Conservation (phyloP, 1,139 yeast genomes). For the Pichia sp. region DNA sequence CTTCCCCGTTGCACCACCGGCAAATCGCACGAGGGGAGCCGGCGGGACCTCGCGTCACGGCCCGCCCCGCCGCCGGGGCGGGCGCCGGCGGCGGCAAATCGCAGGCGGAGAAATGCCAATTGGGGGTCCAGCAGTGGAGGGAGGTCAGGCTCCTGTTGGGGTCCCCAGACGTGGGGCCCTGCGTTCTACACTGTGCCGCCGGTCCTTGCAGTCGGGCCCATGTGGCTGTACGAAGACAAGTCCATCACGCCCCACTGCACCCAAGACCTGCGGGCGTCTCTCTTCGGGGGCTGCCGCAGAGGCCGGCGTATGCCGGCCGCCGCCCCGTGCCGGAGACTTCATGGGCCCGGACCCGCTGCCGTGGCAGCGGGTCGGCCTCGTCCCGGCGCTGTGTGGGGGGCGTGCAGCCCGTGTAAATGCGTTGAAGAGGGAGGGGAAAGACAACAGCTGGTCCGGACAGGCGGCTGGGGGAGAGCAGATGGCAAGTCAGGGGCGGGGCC, state of each 20-base stretch:
- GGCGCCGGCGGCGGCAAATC: neutral
- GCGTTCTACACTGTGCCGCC: slow-evolving; percentile 60
- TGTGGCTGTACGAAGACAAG: slow-evolving; percentile 81
- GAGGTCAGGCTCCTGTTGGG: too few relatives aligned
- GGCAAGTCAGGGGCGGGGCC: neutral
- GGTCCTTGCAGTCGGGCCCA: slow-evolving; percentile 80
- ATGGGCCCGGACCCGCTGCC: slow-evolving; percentile 12
- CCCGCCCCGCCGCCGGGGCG: too few relatives aligned
- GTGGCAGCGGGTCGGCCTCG: slow-evolving; percentile 13
- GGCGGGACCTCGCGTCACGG: too few relatives aligned
- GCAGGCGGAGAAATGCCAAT: neutral
- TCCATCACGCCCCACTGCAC: slow-evolving; percentile 78
- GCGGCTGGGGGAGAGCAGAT: too few relatives aligned
- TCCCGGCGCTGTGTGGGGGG: slow-evolving; percentile 14
- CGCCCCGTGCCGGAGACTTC: slow-evolving; percentile 13
- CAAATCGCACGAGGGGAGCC: neutral
- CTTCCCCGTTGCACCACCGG: neutral
- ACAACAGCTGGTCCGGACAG: too few relatives aligned
- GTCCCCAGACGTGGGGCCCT: too few relatives aligned
- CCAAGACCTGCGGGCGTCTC: slow-evolving; percentile 51
- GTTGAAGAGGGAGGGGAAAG: slow-evolving; percentile 14
- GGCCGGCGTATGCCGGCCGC: neutral
- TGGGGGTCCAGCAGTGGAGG: too few relatives aligned
- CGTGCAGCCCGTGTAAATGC: slow-evolving; percentile 12
- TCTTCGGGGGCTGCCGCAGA: slow-evolving; percentile 27